A percentile compares a stretch with the other conserved stretches of the same genome.
phyloP scores from a whole-genome alignment of 805 yeast species.

The Metschnikowia lochheadii region DNA sequence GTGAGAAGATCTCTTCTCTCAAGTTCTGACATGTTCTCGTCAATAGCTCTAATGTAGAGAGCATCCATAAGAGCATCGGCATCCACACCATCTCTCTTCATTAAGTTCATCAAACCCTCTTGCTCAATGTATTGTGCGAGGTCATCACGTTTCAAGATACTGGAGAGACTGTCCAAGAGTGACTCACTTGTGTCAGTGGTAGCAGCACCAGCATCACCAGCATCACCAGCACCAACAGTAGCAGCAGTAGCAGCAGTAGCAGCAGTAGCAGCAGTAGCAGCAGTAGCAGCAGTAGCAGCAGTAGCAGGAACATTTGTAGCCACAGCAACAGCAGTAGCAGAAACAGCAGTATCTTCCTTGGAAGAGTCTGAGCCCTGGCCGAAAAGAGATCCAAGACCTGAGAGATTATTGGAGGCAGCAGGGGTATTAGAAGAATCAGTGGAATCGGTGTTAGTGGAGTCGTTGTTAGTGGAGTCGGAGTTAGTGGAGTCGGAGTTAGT shows the following conservation, averaged over 20 bases:
- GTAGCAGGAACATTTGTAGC: not conserved
- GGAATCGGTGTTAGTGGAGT: too few species aligned
- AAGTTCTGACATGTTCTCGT: not conserved
- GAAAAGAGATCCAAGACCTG: conserved; percentile 1
- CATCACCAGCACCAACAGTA: too few species aligned
- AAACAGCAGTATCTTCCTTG: not conserved
- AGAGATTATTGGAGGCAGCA: conserved; percentile 1
- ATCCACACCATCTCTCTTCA: conserved; percentile 12
- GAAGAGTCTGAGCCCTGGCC: not conserved
- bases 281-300: not conserved
- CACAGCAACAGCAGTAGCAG: not conserved
- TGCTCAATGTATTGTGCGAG: conserved; percentile 4
- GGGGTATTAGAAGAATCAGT: not conserved
- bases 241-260: conserved; percentile 10
- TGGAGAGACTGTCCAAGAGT: conserved; percentile 10
- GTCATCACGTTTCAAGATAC: conserved; percentile 14
- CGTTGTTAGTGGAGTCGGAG: conserved; percentile 1
- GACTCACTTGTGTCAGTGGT: conserved; percentile 10
- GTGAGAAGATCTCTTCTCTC: conserved; percentile 12
- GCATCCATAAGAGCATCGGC: conserved; percentile 5
- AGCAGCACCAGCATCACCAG: too few species aligned
- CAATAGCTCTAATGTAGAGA: conserved; percentile 5
- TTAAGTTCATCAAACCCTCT: conserved; percentile 7
- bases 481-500: conserved; percentile 1
- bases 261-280: conserved; percentile 1